Percentiles rank a stretch among this genome's conserved stretches.
Conservation (phyloP, 164 flowering plant genomes). For the Saururus chinensis region DNA sequence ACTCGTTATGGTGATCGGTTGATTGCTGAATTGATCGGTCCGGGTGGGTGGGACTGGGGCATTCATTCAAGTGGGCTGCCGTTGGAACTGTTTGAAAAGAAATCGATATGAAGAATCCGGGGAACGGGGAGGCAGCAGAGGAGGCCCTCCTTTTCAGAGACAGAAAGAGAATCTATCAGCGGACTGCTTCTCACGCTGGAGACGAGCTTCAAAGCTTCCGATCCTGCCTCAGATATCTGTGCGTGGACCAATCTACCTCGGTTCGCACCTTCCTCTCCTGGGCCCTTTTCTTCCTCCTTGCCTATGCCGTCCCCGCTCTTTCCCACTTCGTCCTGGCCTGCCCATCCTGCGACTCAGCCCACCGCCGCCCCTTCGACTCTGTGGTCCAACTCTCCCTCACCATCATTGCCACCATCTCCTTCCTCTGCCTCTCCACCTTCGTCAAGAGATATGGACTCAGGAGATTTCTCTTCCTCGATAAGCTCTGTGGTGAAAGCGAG, state of each 20-base stretch:
- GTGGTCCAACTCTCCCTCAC: constrained; percentile 67
- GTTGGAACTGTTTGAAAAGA: too few species aligned
- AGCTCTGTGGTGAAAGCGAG: constrained; percentile 72
- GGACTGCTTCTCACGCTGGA: constrained; percentile 5
- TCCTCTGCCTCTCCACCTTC: constrained; percentile 52
- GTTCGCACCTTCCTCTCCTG: constrained; percentile 47
- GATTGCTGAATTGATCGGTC: too few species aligned
- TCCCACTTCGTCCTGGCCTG: constrained; percentile 74
- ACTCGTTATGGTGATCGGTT: too few species aligned
- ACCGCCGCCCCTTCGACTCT: constrained; percentile 52
- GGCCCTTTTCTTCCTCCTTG: constrained; percentile 49
- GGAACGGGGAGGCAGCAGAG: not conserved
- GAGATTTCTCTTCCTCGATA: constrained; percentile 78
- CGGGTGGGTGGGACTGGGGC: too few species aligned
- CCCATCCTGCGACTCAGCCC: constrained; percentile 43
- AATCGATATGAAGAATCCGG: too few species aligned
- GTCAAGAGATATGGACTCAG: constrained; percentile 56
- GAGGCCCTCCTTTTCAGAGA: not conserved
- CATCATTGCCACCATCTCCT: constrained; percentile 53
- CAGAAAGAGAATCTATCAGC: not conserved
- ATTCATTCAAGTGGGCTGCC: too few species aligned
- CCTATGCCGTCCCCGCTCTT: constrained; percentile 41
- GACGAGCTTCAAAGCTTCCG: constrained; percentile 72
- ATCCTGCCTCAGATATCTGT: constrained; percentile 67
- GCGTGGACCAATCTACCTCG: constrained; percentile 66